Evolutionary conservation across 1,139 yeast species (phyloP).

Genomic region (Yarrowia galli): DNA sequence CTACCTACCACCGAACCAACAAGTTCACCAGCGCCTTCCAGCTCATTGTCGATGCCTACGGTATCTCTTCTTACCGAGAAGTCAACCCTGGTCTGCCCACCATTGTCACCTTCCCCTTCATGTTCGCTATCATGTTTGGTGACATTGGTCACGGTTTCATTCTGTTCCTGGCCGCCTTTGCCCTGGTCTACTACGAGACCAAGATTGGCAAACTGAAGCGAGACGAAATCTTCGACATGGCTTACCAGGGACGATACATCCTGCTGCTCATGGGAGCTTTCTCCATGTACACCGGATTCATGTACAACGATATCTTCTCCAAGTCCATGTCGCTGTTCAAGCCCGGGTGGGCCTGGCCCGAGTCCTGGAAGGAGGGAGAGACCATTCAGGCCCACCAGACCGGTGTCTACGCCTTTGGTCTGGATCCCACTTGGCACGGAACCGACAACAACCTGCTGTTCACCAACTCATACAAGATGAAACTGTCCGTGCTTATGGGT

Average conservation of each 20-base stretch:
- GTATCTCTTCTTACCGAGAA: conserved; percentile 91
- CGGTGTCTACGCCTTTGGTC: conserved; percentile 82
- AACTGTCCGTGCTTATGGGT: conserved; percentile 92
- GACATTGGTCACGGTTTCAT: conserved; percentile 96
- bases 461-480: conserved; percentile 96
- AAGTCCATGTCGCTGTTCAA: conserved; percentile 84
- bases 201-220: conserved; percentile 69
- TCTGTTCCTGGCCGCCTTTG: conserved; percentile 72
- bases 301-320: conserved; percentile 93
- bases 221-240: conserved; percentile 98
- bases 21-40: conserved; percentile 94
- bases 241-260: conserved; percentile 88
- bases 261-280: conserved; percentile 88
- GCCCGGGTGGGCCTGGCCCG: conserved; percentile 95
- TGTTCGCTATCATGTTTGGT: conserved; percentile 99
- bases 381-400: conserved; percentile 66
- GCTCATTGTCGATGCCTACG: conserved; percentile 92
- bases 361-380: conserved; percentile 68
- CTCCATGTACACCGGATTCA: conserved; percentile 91
- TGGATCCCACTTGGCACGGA: conserved; percentile 98
- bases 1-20: conserved; percentile 90
- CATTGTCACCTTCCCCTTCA: conserved; percentile 92
- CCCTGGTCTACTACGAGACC: conserved; percentile 73
- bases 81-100: conserved; percentile 97
- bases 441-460: conserved; percentile 89